Percentiles rank a stretch among this genome's conserved stretches.
Evolutionary conservation across 768 basidiomycete genomes (phyloP).

Genomic region (Russula griseocarnosa): DNA sequence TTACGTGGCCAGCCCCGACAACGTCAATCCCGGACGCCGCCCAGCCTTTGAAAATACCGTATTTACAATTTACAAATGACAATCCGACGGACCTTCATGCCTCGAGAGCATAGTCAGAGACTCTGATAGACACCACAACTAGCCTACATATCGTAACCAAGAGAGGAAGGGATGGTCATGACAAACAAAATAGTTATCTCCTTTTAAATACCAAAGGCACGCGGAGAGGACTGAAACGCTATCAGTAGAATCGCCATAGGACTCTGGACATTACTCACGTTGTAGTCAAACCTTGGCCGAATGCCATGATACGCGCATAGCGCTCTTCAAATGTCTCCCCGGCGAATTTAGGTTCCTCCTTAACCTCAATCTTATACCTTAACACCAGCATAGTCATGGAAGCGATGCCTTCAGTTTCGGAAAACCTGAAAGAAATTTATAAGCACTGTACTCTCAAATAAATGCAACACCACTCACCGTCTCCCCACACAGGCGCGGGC

Average conservation of each 20-base stretch:
- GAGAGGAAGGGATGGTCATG: too few relatives aligned
- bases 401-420: slow-evolving; percentile 48
- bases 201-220: slow-evolving; percentile 28
- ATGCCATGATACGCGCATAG: slow-evolving; percentile 31
- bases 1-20: too few relatives aligned
- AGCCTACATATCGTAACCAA: too few relatives aligned
- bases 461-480: slow-evolving; percentile 13
- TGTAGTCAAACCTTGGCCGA: slow-evolving; percentile 2
- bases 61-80: too few relatives aligned
- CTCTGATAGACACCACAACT: too few relatives aligned
- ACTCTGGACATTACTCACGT: slow-evolving; percentile 2
- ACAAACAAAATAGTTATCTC: neutral
- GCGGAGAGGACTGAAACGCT: slow-evolving; percentile 19
- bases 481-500: slow-evolving; percentile 29
- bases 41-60: too few relatives aligned
- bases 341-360: slow-evolving; percentile 47
- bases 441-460: neutral
- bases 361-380: slow-evolving; percentile 45
- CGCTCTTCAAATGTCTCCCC: slow-evolving; percentile 44
- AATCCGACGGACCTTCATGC: too few relatives aligned
- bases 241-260: neutral
- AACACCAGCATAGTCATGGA: slow-evolving; percentile 45
- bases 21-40: too few relatives aligned
- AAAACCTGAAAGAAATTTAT: slow-evolving; percentile 37
- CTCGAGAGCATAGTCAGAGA: too few relatives aligned